Evolutionary conservation across 495 filamentous ascomycete species (phyloP).

Genomic region (Penicillium steckii): DNA sequence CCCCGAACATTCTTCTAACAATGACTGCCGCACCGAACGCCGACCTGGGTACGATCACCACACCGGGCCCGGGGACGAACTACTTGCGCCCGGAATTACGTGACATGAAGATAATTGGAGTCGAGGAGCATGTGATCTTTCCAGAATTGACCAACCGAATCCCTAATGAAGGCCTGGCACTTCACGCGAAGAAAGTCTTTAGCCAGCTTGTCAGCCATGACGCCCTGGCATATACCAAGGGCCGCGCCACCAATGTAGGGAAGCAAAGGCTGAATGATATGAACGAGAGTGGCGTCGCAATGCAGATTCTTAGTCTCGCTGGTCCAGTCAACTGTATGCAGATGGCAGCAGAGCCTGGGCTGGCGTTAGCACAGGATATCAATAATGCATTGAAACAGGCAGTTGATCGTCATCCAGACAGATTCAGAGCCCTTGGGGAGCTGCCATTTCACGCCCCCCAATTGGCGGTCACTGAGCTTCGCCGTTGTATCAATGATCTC

Average conservation of each 20-base stretch:
- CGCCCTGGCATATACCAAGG: not conserved
- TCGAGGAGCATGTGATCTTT: not conserved
- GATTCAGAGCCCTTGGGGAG: not conserved
- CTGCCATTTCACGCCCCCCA: not conserved
- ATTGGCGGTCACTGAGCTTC: not conserved
- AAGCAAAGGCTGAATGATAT: not conserved
- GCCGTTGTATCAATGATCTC: not conserved
- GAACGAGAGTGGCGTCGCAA: not conserved
- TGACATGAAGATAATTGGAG: not conserved
- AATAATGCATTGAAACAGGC: not conserved
- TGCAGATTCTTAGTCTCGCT: not conserved
- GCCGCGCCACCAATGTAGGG: not conserved
- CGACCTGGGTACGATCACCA: not conserved
- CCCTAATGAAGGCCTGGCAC: not conserved
- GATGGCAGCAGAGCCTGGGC: not conserved
- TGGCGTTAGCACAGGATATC: not conserved
- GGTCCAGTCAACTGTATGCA: not conserved
- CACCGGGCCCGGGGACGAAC: not conserved
- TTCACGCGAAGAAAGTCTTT: not conserved
- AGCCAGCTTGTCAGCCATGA: not conserved
- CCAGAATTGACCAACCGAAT: not conserved
- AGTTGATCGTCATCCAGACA: not conserved
- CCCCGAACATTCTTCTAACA: too few relatives aligned
- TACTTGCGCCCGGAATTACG: not conserved
- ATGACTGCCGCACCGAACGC: not conserved